Evolutionary conservation across 2,329 filamentous ascomycete species (phyloP), one percentile per base, ranked within the genome.

Genomic region (Epichloe sylvatica): DNA sequence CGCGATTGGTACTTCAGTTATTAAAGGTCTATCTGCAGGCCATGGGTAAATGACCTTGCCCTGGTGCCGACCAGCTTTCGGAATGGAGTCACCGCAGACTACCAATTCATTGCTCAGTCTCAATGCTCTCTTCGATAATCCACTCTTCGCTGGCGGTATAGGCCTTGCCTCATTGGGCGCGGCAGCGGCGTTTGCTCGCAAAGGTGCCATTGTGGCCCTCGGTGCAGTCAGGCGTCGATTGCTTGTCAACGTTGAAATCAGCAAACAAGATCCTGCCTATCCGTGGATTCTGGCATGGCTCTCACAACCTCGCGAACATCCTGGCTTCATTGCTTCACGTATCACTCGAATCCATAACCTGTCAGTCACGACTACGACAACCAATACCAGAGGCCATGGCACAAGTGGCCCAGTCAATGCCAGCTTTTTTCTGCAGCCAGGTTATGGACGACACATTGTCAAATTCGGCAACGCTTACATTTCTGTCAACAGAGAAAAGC

Each of bases 211-310:
- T 52, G 74, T 81, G 59, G 81, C 81, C 49, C 81, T 83, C n/a
- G 77, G 78, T 41, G 74, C 94, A 50, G 70, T 95, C 51, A 85
- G 87, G 46, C 82, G 84, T 48, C 86, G 91, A 45, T 80, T 98
- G 69, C 81, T 98, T 33, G 87, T 97, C 59, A 89, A 96, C 60
- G 81, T 98, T 60, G 92, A 98, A 67, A 95, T 98, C 66, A 91
- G 86, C 65, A 86, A 88, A 62, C 86, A 91, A 60, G 92, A 98
- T 68, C 81, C 88, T 42, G 90, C 91, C 2, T 98, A 97, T 64
- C 82, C 82, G 39, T 97, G 90, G 91, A 81, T 98, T 40, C 75
- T 98, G 9, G 83, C 90, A 55, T 98, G 92, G 90, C 85, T 98
- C 64, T 90, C 89, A 6, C 77, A 87, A 50, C 87, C 88, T 55